A percentile compares a stretch with the other conserved stretches of the same genome.
Conservation (phyloP, 179 eudicot species). For the Camellia oleifera region DNA sequence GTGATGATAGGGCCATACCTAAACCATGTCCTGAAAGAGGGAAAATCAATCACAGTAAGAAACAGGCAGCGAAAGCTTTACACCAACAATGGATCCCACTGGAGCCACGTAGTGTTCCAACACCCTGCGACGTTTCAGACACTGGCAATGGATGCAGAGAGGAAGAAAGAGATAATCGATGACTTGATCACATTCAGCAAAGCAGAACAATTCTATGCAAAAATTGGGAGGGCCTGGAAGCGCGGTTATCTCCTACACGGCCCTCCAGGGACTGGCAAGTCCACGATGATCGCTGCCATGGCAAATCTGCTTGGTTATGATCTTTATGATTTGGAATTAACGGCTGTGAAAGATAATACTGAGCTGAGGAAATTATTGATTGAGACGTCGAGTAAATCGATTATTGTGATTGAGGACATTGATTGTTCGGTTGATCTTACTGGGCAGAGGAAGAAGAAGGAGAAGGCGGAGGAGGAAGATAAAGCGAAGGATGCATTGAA, state of each 20-base stretch:
- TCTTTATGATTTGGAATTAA: conserved; percentile 37
- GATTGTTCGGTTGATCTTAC: conserved; percentile 51
- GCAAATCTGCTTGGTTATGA: conserved; percentile 36
- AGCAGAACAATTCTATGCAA: conserved; percentile 21
- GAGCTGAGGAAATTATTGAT: conserved; percentile 38
- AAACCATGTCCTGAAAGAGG: conserved; percentile 17
- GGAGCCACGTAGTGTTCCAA: conserved; percentile 24
- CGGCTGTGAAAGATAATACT: conserved; percentile 34
- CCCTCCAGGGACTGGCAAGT: conserved; percentile 47
- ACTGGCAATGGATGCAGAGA: conserved; percentile 28
- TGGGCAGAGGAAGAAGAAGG: conserved; percentile 17
- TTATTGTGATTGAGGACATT: conserved; percentile 50
- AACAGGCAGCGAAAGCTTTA: conserved; percentile 17
- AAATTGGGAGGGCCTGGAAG: conserved; percentile 35
- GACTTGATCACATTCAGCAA: conserved; percentile 29
- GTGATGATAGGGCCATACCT: not conserved
- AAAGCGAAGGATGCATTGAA: not conserved
- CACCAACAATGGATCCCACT: conserved; percentile 9
- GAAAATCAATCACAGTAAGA: not conserved
- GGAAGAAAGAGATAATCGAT: conserved; percentile 27
- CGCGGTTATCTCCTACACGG: conserved; percentile 25
- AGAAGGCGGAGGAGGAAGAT: conserved; percentile 12
- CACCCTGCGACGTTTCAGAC: conserved; percentile 37
- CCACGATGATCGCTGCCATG: conserved; percentile 44
- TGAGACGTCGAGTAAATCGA: conserved; percentile 39